Conservation (phyloP, 2,329 filamentous ascomycete species). For the Aspergillus piperis region DNA sequence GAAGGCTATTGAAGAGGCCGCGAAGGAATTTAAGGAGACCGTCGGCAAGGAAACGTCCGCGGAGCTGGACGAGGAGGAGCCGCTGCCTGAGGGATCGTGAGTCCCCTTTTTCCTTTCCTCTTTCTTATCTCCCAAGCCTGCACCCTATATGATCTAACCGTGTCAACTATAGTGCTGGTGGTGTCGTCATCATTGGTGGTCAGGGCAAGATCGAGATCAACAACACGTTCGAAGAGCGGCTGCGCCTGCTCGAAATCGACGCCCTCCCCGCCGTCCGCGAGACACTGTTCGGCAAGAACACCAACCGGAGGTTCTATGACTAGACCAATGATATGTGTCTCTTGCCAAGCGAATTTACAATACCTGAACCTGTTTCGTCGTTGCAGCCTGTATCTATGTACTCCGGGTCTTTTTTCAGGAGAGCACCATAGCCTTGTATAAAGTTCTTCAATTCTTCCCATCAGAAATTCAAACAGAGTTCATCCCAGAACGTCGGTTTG, state of each 20-base stretch:
- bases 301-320: constrained; percentile 93
- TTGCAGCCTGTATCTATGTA: constrained; percentile 22
- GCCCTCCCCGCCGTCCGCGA: constrained; percentile 82
- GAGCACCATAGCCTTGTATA: constrained; percentile 23
- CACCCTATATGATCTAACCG: constrained; percentile 11
- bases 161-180: constrained; percentile 67
- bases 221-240: constrained; percentile 93
- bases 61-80: constrained; percentile 74
- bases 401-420: constrained; percentile 13
- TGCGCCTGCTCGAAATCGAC: constrained; percentile 80
- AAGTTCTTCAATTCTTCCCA: constrained; percentile 7
- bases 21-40: constrained; percentile 80
- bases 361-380: constrained; percentile 9
- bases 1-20: constrained; percentile 75
- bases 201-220: constrained; percentile 96
- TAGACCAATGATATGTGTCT: constrained; percentile 50
- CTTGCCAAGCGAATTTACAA: constrained; percentile 7
- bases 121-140: neutral
- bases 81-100: constrained; percentile 80
- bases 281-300: constrained; percentile 89
- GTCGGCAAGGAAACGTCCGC: constrained; percentile 68
- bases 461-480: neutral
- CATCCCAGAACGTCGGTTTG: neutral
- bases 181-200: constrained; percentile 76
- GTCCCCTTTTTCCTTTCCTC: constrained; percentile 43